Conservation (phyloP, 371 early-diverging fungal genomes). For the Mortierella sp. region DNA sequence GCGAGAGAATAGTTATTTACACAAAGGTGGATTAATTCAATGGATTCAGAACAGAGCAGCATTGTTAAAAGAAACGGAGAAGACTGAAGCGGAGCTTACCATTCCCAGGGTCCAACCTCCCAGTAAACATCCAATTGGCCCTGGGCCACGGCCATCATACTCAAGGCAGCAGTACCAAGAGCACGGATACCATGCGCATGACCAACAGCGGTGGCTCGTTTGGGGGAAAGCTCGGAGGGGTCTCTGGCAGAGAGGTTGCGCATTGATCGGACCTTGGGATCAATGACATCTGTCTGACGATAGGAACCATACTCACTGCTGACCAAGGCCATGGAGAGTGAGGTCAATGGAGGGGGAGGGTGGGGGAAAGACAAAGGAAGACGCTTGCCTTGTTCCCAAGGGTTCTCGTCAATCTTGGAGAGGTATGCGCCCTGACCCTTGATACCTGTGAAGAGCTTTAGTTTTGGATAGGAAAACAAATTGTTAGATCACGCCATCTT, state of each 20-base stretch:
- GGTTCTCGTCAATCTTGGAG: conserved; percentile 55
- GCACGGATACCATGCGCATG: conserved; percentile 81
- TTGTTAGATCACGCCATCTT: no score
- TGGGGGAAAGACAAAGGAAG: conserved; percentile 67
- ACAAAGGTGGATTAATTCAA: no score
- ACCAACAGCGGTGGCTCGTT: conserved; percentile 52
- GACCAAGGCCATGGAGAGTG: conserved; percentile 76
- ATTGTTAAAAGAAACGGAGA: no score
- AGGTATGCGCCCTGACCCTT: conserved; percentile 77
- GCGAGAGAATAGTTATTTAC: no score
- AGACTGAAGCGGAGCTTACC: conserved; percentile 48
- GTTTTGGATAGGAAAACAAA: conserved; percentile 1
- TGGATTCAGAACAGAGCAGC: no score
- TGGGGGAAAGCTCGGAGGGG: conserved; percentile 28
- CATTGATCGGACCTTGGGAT: conserved; percentile 75
- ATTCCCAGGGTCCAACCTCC: conserved; percentile 89
- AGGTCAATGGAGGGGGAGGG: conserved; percentile 64
- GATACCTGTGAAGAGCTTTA: conserved; percentile 68
- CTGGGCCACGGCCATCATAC: conserved; percentile 83
- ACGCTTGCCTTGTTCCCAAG: conserved; percentile 50
- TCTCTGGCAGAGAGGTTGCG: conserved; percentile 56
- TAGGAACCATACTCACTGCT: conserved; percentile 89
- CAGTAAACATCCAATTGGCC: conserved; percentile 90
- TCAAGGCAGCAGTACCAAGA: conserved; percentile 84
- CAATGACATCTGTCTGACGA: conserved; percentile 65